These are phyloP conservation scores for Lentinula lateritia DNA, from an alignment of 768 basidiomycete species.

Conservation along the genomic window DNA sequence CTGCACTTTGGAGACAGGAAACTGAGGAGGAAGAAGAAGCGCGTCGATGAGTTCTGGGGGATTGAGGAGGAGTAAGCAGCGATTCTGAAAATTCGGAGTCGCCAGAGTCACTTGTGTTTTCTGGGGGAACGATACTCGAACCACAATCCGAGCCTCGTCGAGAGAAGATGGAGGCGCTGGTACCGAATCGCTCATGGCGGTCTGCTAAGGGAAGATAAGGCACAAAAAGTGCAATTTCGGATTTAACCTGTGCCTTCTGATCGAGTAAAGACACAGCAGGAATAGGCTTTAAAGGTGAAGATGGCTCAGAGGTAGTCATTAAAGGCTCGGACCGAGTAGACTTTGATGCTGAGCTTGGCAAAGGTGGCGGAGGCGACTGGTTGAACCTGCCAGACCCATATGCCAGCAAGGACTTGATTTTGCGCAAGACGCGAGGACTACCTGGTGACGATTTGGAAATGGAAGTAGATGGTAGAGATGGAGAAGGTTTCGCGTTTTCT, in stretches of 20 bases:
- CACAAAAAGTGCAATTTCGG: background rate
- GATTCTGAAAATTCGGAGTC: background rate
- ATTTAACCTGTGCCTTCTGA: background rate
- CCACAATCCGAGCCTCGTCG: conserved; percentile 3
- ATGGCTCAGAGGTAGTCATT: background rate
- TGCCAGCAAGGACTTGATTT: conserved; percentile 1
- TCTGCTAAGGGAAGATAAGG: conserved; percentile 4
- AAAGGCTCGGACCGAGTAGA: background rate
- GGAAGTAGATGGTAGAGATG: background rate
- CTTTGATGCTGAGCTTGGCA: background rate
- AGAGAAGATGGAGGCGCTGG: background rate
- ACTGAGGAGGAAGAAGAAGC: background rate
- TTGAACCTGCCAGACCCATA: background rate
- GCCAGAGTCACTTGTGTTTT: background rate
- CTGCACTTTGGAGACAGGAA: background rate
- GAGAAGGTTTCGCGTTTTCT: background rate
- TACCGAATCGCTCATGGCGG: background rate
- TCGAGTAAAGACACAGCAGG: background rate
- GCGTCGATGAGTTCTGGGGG: background rate
- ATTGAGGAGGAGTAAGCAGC: background rate
- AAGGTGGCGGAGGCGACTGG: background rate
- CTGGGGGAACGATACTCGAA: background rate
- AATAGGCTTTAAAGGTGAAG: conserved; percentile 2
- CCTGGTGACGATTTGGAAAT: background rate
- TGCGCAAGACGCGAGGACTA: conserved; percentile 6